Base-by-base conservation (phyloP, 2,329 filamentous ascomycete species). In the Fusarium humuli region DNA sequence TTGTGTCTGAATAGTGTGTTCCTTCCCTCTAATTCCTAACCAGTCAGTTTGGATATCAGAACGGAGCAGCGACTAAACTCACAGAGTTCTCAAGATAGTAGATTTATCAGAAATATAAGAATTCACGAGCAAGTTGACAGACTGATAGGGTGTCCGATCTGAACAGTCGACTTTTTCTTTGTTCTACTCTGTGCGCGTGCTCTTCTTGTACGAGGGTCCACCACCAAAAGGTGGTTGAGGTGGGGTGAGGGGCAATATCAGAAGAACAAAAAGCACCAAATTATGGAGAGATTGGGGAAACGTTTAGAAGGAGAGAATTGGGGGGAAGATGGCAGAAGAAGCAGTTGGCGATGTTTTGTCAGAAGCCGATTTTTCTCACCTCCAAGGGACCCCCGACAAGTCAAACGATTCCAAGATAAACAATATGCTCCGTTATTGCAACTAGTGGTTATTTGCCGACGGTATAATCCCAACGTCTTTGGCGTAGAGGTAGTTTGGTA, bases 191-290 rank as follows among this genome's bases (percentile, higher is more conserved):
- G 62, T 65, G 61, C 54, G 61, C 52, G 41, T 53, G 60, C 18
- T 57, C 37, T 56, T 65, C 54, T 61, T 61, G 61, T 66, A 66
- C 53, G 68, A 69, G 54, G 57, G 48, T 68, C 70, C 70, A 65
- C 70, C 63, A 70, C 60, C 65, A 50, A 46, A 55, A 61, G 58
- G 48, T 66, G 50, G 57, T 45, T 46, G 59, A 67, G 58, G 62
- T 64, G 62, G 69, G 57, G 70, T 68, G 67, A 62, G 70, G 59
- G 67, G 66, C 57, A 55, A 72, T 56, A 52, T 40, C 46, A 63
- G 49, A 58, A 37, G 48, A 34, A 32, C 52, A 55, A 46, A 60
- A 52, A 45, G 34, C 44, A 44, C 44, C 30, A 30, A 67, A 67
- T 56, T 67, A 72, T 65, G 55, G 63, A 58, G 61, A 72, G 65